A percentile compares a stretch with the other conserved stretches of the same genome.
Conservation (phyloP, 495 filamentous ascomycete genomes). For the Neurospora intermedia region DNA sequence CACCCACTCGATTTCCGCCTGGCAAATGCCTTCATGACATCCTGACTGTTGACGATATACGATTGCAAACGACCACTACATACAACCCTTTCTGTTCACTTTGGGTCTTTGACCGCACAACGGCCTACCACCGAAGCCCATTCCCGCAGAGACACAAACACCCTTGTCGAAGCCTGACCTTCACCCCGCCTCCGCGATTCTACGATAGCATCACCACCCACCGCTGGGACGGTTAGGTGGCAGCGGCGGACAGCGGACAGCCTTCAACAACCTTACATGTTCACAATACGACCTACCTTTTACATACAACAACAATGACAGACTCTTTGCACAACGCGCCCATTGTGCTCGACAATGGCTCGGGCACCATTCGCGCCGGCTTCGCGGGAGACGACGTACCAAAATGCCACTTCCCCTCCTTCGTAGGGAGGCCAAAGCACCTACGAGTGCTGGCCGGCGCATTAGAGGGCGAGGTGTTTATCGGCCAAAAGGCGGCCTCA, state of each 20-base stretch:
- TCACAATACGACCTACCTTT: background rate
- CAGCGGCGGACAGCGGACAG: background rate
- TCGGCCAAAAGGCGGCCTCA: conserved; percentile 79
- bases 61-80: background rate
- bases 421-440: conserved; percentile 94
- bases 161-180: background rate
- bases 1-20: background rate
- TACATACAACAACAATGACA: conserved; percentile 39
- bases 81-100: background rate
- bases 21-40: background rate
- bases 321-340: conserved; percentile 92
- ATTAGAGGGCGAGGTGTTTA: conserved; percentile 94
- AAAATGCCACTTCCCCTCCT: conserved; percentile 96
- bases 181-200: background rate
- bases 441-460: conserved; percentile 90
- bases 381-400: conserved; percentile 94
- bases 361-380: conserved; percentile 91
- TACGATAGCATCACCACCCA: background rate
- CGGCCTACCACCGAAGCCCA: background rate
- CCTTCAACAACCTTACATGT: background rate
- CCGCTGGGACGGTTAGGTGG: background rate
- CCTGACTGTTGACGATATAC: background rate
- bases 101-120: background rate
- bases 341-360: conserved; percentile 98
- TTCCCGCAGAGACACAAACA: background rate